These are phyloP conservation scores for Ogataea corticis DNA, from an alignment of 805 yeast species.

Conservation along the genomic window DNA sequence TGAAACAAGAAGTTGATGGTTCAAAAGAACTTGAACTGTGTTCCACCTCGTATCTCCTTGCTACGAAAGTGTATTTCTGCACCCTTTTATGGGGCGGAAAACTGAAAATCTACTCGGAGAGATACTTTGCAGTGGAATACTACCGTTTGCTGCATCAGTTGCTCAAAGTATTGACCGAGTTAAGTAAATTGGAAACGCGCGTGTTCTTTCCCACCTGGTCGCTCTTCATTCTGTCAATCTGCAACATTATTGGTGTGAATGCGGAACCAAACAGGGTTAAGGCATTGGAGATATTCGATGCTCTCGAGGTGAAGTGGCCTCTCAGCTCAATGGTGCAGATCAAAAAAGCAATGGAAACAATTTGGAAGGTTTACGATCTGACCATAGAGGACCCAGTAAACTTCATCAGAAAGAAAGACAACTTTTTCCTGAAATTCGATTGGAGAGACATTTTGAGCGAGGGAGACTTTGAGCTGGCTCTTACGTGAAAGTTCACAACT, in stretches of 20 bases:
- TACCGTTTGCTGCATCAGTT: conserved; percentile 9
- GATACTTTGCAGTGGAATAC: conserved; percentile 7
- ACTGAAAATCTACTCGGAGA: conserved; percentile 11
- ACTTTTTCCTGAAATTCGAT: conserved; percentile 16
- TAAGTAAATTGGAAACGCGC: conserved; percentile 11
- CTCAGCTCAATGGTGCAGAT: conserved; percentile 25
- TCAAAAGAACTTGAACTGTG: conserved; percentile 21
- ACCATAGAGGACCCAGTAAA: conserved; percentile 12
- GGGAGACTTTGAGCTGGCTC: conserved; percentile 24
- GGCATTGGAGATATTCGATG: conserved; percentile 23
- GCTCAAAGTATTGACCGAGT: conserved; percentile 9
- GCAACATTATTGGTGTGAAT: conserved; percentile 16
- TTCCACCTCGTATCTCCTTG: conserved; percentile 22
- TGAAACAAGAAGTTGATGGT: conserved; percentile 9
- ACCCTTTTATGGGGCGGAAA: conserved; percentile 13
- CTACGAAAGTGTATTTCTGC: conserved; percentile 22
- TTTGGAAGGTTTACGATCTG: conserved; percentile 34
- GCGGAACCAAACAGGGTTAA: conserved; percentile 20
- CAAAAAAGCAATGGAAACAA: conserved; percentile 24
- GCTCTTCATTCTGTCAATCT: conserved; percentile 26
- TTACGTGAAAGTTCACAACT: conserved; percentile 11
- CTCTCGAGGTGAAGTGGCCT: conserved; percentile 29
- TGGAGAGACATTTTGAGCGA: conserved; percentile 30
- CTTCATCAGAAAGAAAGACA: conserved; percentile 8
- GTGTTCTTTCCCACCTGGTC: conserved; percentile 35